Evolutionary conservation across 2,329 filamentous ascomycete genomes (phyloP), one percentile per base, ranked within the genome.

Genomic region (Sclerotinia spermophila): DNA sequence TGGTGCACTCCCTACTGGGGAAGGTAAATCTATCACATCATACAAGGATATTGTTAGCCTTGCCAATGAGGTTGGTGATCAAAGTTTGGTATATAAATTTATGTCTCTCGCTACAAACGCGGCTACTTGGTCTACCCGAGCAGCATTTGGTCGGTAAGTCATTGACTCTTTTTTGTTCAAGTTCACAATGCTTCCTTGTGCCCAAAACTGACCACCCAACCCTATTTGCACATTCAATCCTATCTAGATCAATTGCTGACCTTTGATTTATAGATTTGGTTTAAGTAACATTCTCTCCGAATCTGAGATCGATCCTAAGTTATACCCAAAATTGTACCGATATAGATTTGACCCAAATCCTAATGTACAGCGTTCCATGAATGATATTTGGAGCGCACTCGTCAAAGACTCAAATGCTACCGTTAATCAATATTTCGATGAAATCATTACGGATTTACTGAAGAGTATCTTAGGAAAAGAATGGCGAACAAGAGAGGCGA

Each of bases 101-200:
- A 99, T 99, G 96, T 95, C 94, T 0, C 86, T 99, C 75, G 96
- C 96, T 3, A 93, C 94, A 2, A 97, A 97, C 77, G 96, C 97
- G 62, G 94, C 94, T 0, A 96, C 97, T 24, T 99, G 96, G 96
- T 95, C 94, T 1, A 97, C 94, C n/a, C 89, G 96, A 66, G 96
- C 96, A 1, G 96, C 96, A 0, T 98, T 99, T 81, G 96, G 96
- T 3, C 88, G 94, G 17, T 65, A 40, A 65, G 62, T 53, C 7
- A 64, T 19, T 38, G 11, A 17, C 38, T 65, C 1, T 64, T 27
- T 27, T n/a, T 11, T 17, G 4, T 51, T 33, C 2, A 15, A 38
- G 27, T 42, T 35, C 58, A 3, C 17, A 30, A 60, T 21, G 21
- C 19, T n/a, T n/a, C n/a, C n/a, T n/a, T n/a, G n/a, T n/a, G n/a